A percentile compares a stretch with the other conserved stretches of the same genome.
These are phyloP conservation scores for Alternaria ethzedia DNA, from an alignment of 2,329 filamentous ascomycete species.

Conservation along the genomic window DNA sequence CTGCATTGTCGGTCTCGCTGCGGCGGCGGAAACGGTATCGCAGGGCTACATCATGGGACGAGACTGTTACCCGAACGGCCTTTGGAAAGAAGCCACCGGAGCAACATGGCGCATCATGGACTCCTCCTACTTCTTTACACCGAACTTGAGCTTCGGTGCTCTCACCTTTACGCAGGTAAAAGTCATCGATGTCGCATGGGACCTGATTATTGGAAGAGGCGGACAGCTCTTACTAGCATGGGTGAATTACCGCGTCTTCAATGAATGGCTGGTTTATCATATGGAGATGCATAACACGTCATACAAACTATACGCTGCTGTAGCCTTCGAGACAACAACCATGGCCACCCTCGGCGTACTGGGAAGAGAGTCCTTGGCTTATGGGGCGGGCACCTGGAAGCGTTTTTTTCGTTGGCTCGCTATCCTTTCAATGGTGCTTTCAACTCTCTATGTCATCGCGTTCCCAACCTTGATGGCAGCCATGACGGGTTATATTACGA, in stretches of 20 bases:
- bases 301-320: slow-evolving; percentile 37
- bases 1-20: slow-evolving; percentile 35
- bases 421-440: slow-evolving; percentile 39
- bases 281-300: slow-evolving; percentile 43
- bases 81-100: slow-evolving; percentile 33
- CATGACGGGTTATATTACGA: slow-evolving; percentile 50
- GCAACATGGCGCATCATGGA: slow-evolving; percentile 47
- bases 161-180: slow-evolving; percentile 48
- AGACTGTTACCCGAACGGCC: slow-evolving; percentile 42
- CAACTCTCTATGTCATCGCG: slow-evolving; percentile 41
- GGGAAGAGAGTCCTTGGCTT: slow-evolving; percentile 35
- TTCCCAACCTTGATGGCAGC: slow-evolving; percentile 49
- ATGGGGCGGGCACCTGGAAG: slow-evolving; percentile 29
- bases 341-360: slow-evolving; percentile 42
- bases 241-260: slow-evolving; percentile 48
- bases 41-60: slow-evolving; percentile 33
- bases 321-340: slow-evolving; percentile 38
- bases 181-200: slow-evolving; percentile 48
- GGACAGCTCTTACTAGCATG: slow-evolving; percentile 42
- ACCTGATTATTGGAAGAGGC: slow-evolving; percentile 46
- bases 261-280: slow-evolving; percentile 44
- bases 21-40: slow-evolving; percentile 36
- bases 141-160: slow-evolving; percentile 38
- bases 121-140: slow-evolving; percentile 43
- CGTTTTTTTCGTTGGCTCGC: slow-evolving; percentile 44